Evolutionary conservation across 768 basidiomycete species (phyloP), one percentile per base, ranked within the genome.

Genomic region (Rhodosporidiobolus sp.): DNA sequence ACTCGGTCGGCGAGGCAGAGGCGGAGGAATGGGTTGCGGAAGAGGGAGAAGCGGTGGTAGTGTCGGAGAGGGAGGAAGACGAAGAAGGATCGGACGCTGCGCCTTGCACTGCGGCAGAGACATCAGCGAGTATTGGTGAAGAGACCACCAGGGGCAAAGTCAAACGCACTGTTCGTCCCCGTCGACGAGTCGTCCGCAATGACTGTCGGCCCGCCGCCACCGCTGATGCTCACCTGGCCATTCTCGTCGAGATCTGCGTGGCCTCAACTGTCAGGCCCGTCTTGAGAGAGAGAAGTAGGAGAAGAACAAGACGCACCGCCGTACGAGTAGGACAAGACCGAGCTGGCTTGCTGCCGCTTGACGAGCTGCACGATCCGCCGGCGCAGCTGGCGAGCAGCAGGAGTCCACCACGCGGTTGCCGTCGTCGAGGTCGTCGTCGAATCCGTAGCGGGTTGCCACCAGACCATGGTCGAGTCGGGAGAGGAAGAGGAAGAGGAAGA

Each of bases 271-370:
- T 63, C 49, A 30, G 32, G 4, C 3, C 5, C 16, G 38, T 7
- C 34, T 3, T 5, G 9, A 20, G n/a, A 7, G 6, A 46, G 24
- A 28, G 11, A 35, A 34, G n/a, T 9, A 11, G 19, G 49, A 16
- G 24, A 0, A 43, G 24, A 0, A 30, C 10, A 30, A 16, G 22
- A 28, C 59, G 50, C 9, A 63, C 67, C 48, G 17, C 54, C 60
- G 45, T 74, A 74, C 3, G 54, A 35, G 55, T 74, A 74, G 5
- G 68, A 65, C 2, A 43, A 19, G 35, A 50, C 7, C n/a, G 16
- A 1, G 16, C 20, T 50, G 30, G 19, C 60, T 6, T 68, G 63
- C 6, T 72, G 75, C 45, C 79, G 77, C 24, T 69, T 67, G 49
- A 79, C 68, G 16, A 65, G 35, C 19, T 17, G 20, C 17, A 56